phyloP scores from a whole-genome alignment of 176 grass and related monocot genomes.

The Raddia guianensis region DNA sequence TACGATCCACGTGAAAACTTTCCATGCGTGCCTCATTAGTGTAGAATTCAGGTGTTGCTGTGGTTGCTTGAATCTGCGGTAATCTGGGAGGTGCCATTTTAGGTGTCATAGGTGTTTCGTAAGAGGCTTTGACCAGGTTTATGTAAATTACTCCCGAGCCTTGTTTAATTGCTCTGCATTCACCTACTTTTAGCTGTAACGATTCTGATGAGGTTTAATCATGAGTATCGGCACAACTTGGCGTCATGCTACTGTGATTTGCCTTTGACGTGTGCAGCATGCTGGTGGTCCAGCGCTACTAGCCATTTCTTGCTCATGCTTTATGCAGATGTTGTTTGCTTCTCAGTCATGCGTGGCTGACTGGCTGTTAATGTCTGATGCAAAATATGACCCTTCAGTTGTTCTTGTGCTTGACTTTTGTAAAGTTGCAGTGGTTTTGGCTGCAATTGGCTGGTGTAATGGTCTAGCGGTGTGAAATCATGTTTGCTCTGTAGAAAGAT shows the following conservation, averaged over 20 bases:
- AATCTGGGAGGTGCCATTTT: constrained; percentile 5
- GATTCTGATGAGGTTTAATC: constrained; percentile 21
- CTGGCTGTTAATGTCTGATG: neutral
- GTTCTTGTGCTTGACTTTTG: constrained; percentile 3
- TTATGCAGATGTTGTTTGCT: neutral
- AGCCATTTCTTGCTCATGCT: constrained; percentile 12
- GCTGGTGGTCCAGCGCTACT: neutral
- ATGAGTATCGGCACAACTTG: neutral
- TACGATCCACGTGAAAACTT: neutral
- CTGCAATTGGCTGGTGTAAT: neutral
- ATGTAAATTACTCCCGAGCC: neutral
- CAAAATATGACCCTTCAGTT: neutral
- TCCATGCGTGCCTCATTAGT: neutral
- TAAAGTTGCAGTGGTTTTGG: neutral
- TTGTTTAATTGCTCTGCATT: constrained; percentile 29
- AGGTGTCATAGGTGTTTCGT: neutral
- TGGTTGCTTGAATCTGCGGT: neutral
- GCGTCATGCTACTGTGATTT: neutral
- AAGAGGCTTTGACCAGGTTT: constrained; percentile 3
- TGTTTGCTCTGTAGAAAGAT: constrained; percentile 21
- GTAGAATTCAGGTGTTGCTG: neutral
- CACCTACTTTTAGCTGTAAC: neutral
- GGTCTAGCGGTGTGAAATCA: neutral
- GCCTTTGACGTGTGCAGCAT: neutral
- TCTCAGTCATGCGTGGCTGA: neutral